A percentile compares a stretch with the other conserved stretches of the same genome.
Evolutionary conservation across 148 eudicot genomes (phyloP).

Genomic region (Talinum fruticosum): DNA sequence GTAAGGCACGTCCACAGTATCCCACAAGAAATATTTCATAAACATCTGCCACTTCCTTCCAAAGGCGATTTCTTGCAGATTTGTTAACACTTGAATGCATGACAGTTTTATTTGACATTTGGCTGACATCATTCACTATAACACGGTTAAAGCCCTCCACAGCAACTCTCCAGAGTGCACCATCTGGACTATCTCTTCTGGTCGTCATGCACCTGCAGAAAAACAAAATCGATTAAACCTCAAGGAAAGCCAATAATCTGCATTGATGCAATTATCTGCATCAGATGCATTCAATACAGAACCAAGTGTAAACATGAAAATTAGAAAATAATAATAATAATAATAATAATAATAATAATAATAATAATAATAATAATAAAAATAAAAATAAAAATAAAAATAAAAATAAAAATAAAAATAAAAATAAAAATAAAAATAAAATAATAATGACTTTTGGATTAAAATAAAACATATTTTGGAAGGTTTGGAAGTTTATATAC

Average conservation of each 20-base stretch:
- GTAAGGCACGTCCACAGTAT: slow-evolving; percentile 93
- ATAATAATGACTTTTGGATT: too few relatives aligned
- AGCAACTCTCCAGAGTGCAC: slow-evolving; percentile 86
- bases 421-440: too few relatives aligned
- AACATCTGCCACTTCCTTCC: slow-evolving; percentile 99
- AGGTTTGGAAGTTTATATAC: too few relatives aligned
- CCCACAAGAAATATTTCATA: slow-evolving; percentile 91
- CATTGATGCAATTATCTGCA: background rate
- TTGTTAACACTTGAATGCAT: slow-evolving; percentile 38
- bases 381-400: too few relatives aligned
- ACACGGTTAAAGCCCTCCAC: slow-evolving; percentile 83
- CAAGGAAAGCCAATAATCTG: background rate
- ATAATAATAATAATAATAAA: too few relatives aligned
- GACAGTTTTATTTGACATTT: slow-evolving; percentile 27
- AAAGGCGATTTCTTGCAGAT: slow-evolving; percentile 66
- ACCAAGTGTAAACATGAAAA: background rate
- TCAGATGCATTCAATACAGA: background rate
- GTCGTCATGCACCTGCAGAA: slow-evolving; percentile 85
- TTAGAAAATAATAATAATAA: too few relatives aligned
- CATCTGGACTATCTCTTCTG: slow-evolving; percentile 91
- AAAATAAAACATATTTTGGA: too few relatives aligned
- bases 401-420: too few relatives aligned
- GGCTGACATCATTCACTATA: slow-evolving; percentile 58
- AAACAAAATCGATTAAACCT: background rate
- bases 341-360: too few relatives aligned